Base-by-base conservation (phyloP, 2,329 filamentous ascomycete species). In the Biscogniauxia sp. region DNA sequence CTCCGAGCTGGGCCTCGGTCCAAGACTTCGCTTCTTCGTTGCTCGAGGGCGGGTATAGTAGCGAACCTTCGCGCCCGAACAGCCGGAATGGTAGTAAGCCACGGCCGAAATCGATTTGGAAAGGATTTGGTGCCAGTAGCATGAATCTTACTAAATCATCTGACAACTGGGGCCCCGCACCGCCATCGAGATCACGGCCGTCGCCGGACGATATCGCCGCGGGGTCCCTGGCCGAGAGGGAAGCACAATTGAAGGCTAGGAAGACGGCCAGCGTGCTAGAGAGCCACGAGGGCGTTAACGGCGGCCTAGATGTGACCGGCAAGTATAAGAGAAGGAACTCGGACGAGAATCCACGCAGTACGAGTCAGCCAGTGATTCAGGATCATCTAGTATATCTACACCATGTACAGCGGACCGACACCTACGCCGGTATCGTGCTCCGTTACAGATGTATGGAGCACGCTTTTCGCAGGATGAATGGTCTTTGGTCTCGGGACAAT, bases 401-500 rank as follows among this genome's bases (percentile, higher is more conserved):
- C 76, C 88, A 90, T 69, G 92, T 98, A 19, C 84, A 88, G 68
- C 85, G 88, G 15, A 85, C 85, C 52, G 95, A 99, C 76, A 98
- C 93, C 1, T 88, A 98, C 68, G 93, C 93, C 1, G 94, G 95
- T 2, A 88, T 99, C 55, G 90, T 95, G 56, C 88, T 99, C 66
- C 91, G 89, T 69, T 99, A 96, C 76, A 89, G 91, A 69, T 98
- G 94, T 74, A 86, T 91, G 64, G 88, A 93, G 59, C 89, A 93
- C 54, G 84, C 90, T 1, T 88, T 99, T 66, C 85, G 92, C 61
- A 95, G 91, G 73, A 88, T 92, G 49, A 99, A 99, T 73, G 87
- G 95, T 11, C 87, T 99, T 70, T 99, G 95, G 95, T 92, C 93
- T 6, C 92, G 93, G 65, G 95, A 98, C 72, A 92, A 87, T 64